Percentiles rank a stretch among this genome's conserved stretches.
phyloP scores from a whole-genome alignment of 176 grass and related monocot species.

The Ensete glaucum region DNA sequence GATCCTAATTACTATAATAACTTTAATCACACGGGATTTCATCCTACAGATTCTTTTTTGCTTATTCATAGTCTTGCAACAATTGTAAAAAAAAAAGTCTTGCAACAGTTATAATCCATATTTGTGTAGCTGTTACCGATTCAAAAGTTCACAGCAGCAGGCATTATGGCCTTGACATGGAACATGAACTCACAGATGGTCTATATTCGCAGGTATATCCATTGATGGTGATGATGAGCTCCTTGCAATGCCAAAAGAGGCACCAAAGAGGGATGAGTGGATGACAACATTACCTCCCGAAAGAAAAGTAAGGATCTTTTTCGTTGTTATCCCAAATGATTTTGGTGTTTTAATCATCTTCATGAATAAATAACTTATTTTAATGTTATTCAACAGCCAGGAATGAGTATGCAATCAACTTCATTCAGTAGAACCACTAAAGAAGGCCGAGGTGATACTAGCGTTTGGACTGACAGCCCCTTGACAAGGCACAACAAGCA shows the following conservation, averaged over 20 bases:
- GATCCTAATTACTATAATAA: too few species aligned
- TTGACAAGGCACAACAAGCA: constrained; percentile 82
- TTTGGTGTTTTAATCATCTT: constrained; percentile 5
- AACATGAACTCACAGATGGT: background rate
- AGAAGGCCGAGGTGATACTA: constrained; percentile 85
- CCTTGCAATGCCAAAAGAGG: constrained; percentile 63
- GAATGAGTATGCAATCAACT: constrained; percentile 76
- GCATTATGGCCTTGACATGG: background rate
- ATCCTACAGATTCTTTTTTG: background rate
- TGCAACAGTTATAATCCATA: background rate
- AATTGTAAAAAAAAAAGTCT: background rate
- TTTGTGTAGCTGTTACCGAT: background rate
- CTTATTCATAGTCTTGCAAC: background rate
- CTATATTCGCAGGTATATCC: constrained; percentile 53
- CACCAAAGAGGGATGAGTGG: constrained; percentile 88
- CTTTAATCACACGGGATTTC: background rate
- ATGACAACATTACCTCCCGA: constrained; percentile 95
- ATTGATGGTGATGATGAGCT: constrained; percentile 93
- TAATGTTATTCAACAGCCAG: constrained; percentile 35
- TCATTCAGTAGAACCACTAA: constrained; percentile 77
- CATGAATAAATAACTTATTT: constrained; percentile 8
- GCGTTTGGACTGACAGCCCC: constrained; percentile 70
- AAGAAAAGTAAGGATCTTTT: constrained; percentile 64
- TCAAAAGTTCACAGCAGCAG: background rate
- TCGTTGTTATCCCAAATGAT: background rate